These are phyloP conservation scores for Phytopythium helicoides DNA, from an alignment of 352 stramenopile species.

Conservation along the genomic window DNA sequence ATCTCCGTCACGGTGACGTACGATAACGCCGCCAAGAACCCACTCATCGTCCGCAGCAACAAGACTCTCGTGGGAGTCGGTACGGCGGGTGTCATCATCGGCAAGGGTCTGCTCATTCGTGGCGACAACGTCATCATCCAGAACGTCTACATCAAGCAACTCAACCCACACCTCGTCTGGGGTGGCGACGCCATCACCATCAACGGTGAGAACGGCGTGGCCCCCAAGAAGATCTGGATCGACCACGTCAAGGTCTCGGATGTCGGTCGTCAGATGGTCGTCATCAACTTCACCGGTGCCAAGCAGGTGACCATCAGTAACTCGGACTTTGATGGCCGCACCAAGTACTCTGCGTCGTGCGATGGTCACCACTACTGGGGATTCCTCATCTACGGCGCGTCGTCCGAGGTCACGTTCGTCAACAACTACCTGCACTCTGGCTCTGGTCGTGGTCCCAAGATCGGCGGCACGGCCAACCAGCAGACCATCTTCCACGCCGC, in stretches of 20 bases:
- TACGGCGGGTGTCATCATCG: constrained; percentile 13
- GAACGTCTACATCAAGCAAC: constrained; percentile 34
- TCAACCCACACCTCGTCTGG: constrained; percentile 46
- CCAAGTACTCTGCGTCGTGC: not conserved
- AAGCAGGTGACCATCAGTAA: constrained; percentile 16
- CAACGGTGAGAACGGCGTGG: constrained; percentile 1
- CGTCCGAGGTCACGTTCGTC: constrained; percentile 15
- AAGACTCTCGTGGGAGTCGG: constrained; percentile 19
- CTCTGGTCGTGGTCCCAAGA: constrained; percentile 35
- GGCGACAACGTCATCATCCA: constrained; percentile 1
- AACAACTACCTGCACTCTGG: constrained; percentile 14
- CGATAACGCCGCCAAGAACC: constrained; percentile 17
- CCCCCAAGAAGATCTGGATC: constrained; percentile 22
- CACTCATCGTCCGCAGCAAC: constrained; percentile 12
- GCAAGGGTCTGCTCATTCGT: constrained; percentile 6
- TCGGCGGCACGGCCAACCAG: constrained; percentile 11
- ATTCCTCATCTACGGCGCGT: constrained; percentile 16
- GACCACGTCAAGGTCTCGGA: constrained; percentile 27
- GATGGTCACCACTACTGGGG: constrained; percentile 8
- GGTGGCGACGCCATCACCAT: constrained; percentile 26
- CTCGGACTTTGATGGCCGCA: constrained; percentile 27
- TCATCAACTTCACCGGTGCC: constrained; percentile 8
- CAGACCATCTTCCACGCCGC: constrained; percentile 13
- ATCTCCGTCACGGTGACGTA: constrained; percentile 21
- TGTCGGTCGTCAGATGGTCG: constrained; percentile 24